A percentile compares a stretch with the other conserved stretches of the same genome.
These are phyloP conservation scores for Hansenula lynferdii DNA, from an alignment of 1,139 yeast species.

Conservation along the genomic window DNA sequence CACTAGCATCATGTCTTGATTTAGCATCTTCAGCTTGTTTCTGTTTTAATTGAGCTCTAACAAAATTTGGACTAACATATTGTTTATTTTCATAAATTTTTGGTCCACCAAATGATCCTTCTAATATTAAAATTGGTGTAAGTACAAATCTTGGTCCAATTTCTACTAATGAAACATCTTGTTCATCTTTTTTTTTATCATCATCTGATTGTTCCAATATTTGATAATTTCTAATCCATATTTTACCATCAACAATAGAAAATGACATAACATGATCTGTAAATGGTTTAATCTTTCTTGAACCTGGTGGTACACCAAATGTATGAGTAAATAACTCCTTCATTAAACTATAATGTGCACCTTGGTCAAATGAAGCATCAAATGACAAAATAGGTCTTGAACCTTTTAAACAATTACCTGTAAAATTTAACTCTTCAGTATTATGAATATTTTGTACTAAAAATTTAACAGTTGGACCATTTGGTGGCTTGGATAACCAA, in stretches of 20 bases:
- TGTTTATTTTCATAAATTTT: constrained; percentile 96
- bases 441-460: constrained; percentile 95
- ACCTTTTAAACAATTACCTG: constrained; percentile 94
- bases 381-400: constrained; percentile 94
- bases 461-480: constrained; percentile 95
- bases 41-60: constrained; percentile 82
- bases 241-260: constrained; percentile 86
- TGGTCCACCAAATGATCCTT: constrained; percentile 98
- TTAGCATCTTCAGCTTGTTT: constrained; percentile 79
- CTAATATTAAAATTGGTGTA: constrained; percentile 86
- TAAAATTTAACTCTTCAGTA: constrained; percentile 91
- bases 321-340: constrained; percentile 83
- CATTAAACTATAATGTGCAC: constrained; percentile 64
- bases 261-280: constrained; percentile 93
- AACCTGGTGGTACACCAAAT: constrained; percentile 94
- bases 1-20: constrained; percentile 74
- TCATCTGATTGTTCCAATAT: constrained; percentile 66
- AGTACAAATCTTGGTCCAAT: constrained; percentile 96
- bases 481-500: constrained; percentile 96
- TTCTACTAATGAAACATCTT: constrained; percentile 75
- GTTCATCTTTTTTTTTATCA: constrained; percentile 42
- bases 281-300: constrained; percentile 94
- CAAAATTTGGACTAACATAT: constrained; percentile 93
- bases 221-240: constrained; percentile 96
- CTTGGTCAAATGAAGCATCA: constrained; percentile 68